Base-by-base conservation (phyloP, 2,329 filamentous ascomycete species). In the Alternaria viburni region DNA sequence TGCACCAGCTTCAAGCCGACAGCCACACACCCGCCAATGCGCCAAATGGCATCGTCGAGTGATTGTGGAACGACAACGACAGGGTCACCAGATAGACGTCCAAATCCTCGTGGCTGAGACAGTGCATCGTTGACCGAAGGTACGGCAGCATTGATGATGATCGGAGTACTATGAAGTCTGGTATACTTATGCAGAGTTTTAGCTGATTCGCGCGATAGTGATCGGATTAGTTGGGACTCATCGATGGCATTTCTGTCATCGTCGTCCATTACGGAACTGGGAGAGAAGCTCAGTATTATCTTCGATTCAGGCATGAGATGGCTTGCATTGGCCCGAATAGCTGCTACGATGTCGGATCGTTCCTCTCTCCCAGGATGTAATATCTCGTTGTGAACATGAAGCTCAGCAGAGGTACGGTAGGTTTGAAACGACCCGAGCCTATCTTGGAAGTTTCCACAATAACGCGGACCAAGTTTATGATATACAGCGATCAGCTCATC, bases 391-490 rank as follows among this genome's bases (percentile, higher is more conserved):
- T 95, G 91, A 57, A 97, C 86, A 62, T 96, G 96, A 43, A 99
- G 83, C 57, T 92, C 90, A 8, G 96, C 95, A 1, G 96, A 98
- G 7, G 96, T 95, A 72, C 92, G 89, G 76, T 99, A 99, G 0
- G 96, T 99, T 76, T 98, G 93, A 74, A 99, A 97, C 2, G 93
- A 95, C 6, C 96, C 96, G 13, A 99, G 86, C 70, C 93, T 96
- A 75, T 99, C 96, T 80, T 99, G 96, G 71, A 97, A 97, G 76
- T 99, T 99, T 15, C 96, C 96, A 74, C 93, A 90, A 72, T 99
- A 99, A 51, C 93, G 89, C 23, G 93, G 91, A 0, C 96, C 95
- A 17, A 99, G 89, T 54, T 94, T 92, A 76, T 91, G 93, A 73
- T 97, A 93, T 0, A 99, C 96, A 12, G 95, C 91, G 59, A 99